These are phyloP conservation scores for Emmonsiellopsis sp. DNA, from an alignment of 2,329 filamentous ascomycete genomes.

Conservation along the genomic window DNA sequence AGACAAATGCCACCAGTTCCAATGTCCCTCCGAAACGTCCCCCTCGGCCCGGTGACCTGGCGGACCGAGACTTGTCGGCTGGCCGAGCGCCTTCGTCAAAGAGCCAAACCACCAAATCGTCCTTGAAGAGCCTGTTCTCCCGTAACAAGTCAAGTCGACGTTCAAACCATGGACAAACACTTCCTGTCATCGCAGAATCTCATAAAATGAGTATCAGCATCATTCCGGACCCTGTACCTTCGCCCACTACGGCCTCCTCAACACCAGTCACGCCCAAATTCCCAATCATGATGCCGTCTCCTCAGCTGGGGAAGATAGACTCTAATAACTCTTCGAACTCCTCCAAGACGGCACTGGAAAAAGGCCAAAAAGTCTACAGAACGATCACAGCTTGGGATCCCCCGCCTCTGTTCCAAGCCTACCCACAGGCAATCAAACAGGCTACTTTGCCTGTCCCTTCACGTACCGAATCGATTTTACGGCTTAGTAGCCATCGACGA, in stretches of 20 bases:
- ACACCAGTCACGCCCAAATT: slow-evolving; percentile 20
- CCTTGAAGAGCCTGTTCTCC: slow-evolving; percentile 27
- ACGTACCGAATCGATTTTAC: slow-evolving; percentile 59
- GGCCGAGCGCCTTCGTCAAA: slow-evolving; percentile 21
- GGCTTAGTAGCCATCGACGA: slow-evolving; percentile 35
- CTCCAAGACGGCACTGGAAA: slow-evolving; percentile 12
- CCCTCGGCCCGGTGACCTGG: slow-evolving; percentile 2
- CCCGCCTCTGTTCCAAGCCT: slow-evolving; percentile 77
- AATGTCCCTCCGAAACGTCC: slow-evolving; percentile 10
- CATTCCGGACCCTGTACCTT: slow-evolving; percentile 15
- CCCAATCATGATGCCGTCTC: slow-evolving; percentile 16
- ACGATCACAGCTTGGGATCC: slow-evolving; percentile 47
- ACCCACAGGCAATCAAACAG: slow-evolving; percentile 72
- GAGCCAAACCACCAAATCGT: slow-evolving; percentile 27
- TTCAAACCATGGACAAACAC: slow-evolving; percentile 17
- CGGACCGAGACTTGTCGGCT: slow-evolving; percentile 17
- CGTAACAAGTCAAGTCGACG: slow-evolving; percentile 24
- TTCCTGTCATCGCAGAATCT: slow-evolving; percentile 25
- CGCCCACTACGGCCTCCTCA: slow-evolving; percentile 15
- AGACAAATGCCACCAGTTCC: slow-evolving; percentile 21
- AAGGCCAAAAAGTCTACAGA: slow-evolving; percentile 13
- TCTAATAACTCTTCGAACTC: slow-evolving; percentile 14
- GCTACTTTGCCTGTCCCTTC: slow-evolving; percentile 59
- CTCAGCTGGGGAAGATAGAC: slow-evolving; percentile 12
- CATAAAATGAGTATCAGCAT: slow-evolving; percentile 8